Base-by-base conservation (phyloP, 257 asterid species). In the Misopates orontium region DNA sequence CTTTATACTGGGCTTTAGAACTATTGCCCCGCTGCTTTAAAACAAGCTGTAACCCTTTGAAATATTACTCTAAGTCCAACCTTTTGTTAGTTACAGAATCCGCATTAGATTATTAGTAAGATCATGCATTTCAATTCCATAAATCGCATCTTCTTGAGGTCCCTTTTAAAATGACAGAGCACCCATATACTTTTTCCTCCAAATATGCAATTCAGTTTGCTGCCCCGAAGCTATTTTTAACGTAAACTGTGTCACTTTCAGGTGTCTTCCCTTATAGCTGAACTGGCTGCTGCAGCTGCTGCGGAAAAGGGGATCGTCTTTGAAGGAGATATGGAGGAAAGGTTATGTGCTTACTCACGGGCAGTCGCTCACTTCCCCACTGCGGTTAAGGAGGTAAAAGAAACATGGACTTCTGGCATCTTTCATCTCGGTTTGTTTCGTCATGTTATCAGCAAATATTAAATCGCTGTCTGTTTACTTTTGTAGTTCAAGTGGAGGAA, bases 341-440 rank as follows among this genome's bases (percentile, higher is more conserved):
- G 97, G 61, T 45, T 90, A 24, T 90, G 99, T 55, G 99, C 99
- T 63, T 94, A 94, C 76, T 94, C 97, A 0, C 77, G 93, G 22
- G 96, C 96, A 10, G 99, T 90, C 45, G 87, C 96, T 15, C 97
- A 90, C 74, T 94, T 94, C 70, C 99, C 99, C 19, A 90, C 95
- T 3, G 99, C 97, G 40, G 99, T 94, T 21, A 90, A 94, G 79
- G 97, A 94, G 97, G 97, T 94, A 71, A 76, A 44, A n/a, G n/a
- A 49, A 71, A 60, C 50, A 10, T 40, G 25, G 55, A 55, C 20
- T 10, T 50, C 21, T 28, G 11, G 0, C 39, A 11, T 20, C 40
- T 54, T 10, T 36, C 8, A 3, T 36, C 36, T 36, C 42, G 11
- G 42, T 16, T 13, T 45, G 51, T 45, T 45, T 14, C 51, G 4